Evolutionary conservation across 2,329 filamentous ascomycete genomes (phyloP).

Genomic region (Pseudogymnoascus sp.): DNA sequence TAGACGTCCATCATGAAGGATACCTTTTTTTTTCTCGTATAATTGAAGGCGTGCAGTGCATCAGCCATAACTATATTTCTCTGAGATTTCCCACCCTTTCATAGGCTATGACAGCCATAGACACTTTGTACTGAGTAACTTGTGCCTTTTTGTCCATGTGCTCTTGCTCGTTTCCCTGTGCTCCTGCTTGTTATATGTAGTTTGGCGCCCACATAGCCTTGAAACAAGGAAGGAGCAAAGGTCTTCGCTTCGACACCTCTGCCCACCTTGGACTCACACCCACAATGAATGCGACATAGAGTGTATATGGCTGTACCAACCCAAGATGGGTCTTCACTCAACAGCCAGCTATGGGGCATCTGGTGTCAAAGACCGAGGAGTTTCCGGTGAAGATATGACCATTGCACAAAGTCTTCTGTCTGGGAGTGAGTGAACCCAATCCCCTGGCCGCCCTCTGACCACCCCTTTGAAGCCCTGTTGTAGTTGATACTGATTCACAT

Average conservation of each 20-base stretch:
- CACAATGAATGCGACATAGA: background rate
- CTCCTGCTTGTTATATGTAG: conserved; percentile 5
- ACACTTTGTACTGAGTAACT: background rate
- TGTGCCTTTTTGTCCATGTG: background rate
- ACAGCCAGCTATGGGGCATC: background rate
- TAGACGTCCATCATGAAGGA: conserved; percentile 20
- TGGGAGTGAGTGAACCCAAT: conserved; percentile 16
- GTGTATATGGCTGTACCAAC: background rate
- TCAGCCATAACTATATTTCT: background rate
- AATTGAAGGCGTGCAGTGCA: conserved; percentile 6
- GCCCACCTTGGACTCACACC: background rate
- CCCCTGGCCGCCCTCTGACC: conserved; percentile 13
- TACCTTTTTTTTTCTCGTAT: conserved; percentile 18
- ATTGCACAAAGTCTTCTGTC: conserved; percentile 22
- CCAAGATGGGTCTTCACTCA: background rate
- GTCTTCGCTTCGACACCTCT: conserved; percentile 7
- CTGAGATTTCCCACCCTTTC: background rate
- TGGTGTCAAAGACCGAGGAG: background rate
- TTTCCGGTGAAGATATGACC: conserved; percentile 17
- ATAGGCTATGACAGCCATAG: background rate
- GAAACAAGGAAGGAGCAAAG: background rate
- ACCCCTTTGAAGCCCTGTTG: background rate
- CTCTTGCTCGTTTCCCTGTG: background rate
- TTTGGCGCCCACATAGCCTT: background rate
- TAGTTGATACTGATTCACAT: conserved; percentile 6